Base-by-base conservation (phyloP, 768 basidiomycete genomes). In the Amanita brunnescens region DNA sequence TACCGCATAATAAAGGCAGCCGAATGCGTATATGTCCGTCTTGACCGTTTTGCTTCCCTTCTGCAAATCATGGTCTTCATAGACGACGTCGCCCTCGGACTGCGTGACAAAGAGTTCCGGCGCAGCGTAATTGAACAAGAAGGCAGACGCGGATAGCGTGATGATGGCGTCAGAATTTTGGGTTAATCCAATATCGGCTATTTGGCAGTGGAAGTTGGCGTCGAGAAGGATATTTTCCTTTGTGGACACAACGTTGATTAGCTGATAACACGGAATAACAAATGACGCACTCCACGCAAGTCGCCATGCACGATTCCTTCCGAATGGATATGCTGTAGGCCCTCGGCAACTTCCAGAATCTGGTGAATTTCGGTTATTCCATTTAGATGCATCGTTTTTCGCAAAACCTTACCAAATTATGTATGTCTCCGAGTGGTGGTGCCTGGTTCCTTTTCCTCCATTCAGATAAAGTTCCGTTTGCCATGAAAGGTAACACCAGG, bases 241-340 rank as follows among this genome's bases (percentile, higher is more conserved):
- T 9, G 26, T 13, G 20, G 18, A 10, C 7, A 2, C 12, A 16
- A 4, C n/a, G n/a, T 29, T 16, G 20, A 21, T 14, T 14, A 14
- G 13, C 18, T 10, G 16, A 14, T 7, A 21, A n/a, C 5, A n/a
- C 13, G 10, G 32, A 18, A 33, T 35, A 16, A 38, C 18, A 38
- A 3, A 38, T 4, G 2, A 29, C 37, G 16, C n/a, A 40, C 48
- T 13, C 48, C 48, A 29, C 38, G 35, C 7, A 49, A 16, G 16
- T 49, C 38, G 29, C 37, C 48, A 30, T 49, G 48, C 2, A 40
- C n/a, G 9, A 49, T 30, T 3, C 48, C 48, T 49, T 49, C 48
- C 18, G 48, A 49, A 30, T 49, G 48, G 9, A 49, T 14, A 18
- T 49, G 40, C 14, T 29, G 35, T 2, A 49, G 1, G 35, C 37